Base-by-base conservation (phyloP, 1,139 yeast genomes). In the Geotrichum phurueaensis region DNA sequence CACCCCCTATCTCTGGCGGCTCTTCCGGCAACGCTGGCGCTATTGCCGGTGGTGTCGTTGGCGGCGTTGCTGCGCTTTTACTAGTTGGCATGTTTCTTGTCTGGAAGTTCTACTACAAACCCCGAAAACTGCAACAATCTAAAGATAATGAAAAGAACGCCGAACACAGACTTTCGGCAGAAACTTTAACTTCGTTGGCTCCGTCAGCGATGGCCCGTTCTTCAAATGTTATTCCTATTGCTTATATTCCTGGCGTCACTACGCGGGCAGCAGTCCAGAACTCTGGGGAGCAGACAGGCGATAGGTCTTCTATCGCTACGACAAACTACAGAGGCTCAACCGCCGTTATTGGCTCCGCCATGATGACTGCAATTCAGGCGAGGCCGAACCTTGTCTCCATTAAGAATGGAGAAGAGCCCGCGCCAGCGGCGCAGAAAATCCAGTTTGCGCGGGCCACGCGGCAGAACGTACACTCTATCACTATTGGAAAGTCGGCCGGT, bases 201-300 rank as follows among this genome's bases (percentile, higher is more conserved):
- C 60, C 62, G 3, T 57, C 65, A 31, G 60, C 60, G 2, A 52
- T 87, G 59, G 86, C 94, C 9, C 83, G 87, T 66, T 96, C 95
- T 3, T 87, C 96, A 9, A 91, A 92, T 72, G 85, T 92, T 64
- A 81, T 91, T 64, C 97, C 97, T n/a, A 87, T 91, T 65, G 96
- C 96, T 1, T 91, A 91, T 71, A 89, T 91, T 63, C 97, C 97
- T 0, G 97, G 97, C 49, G 97, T 90, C 20, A 67, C 69, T 45
- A 67, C 68, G 39, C 60, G 68, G 27, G 63, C 66, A 27, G 61
- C 60, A 5, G 22, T 43, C 53, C 43, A 33, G 20, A 12, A 31
- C 13, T 51, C 57, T 52, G 57, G 48, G 20, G 62, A 57, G n/a
- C 39, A 57, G 33, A 25, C 51, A 15, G 64, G 60, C 36, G 64